Evolutionary conservation across 345 rosid genomes (phyloP).

Genomic region (Lumnitzera littorea): DNA sequence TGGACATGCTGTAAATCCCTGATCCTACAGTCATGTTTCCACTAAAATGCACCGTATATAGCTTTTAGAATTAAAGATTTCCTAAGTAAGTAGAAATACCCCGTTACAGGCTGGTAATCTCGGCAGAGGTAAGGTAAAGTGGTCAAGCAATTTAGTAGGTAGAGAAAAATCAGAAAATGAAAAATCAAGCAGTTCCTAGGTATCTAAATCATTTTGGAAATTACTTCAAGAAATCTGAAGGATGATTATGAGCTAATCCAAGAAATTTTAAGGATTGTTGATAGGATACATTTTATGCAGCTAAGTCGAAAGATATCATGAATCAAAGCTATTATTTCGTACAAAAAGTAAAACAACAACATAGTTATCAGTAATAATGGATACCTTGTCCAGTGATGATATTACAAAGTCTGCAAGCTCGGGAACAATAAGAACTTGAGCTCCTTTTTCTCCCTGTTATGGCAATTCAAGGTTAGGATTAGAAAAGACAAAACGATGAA

Average conservation of each 20-base stretch:
- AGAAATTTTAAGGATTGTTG: neutral
- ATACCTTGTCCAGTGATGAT: constrained; percentile 75
- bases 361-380: constrained; percentile 2
- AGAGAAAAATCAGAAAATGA: too few species aligned
- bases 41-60: too few species aligned
- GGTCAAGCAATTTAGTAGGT: too few species aligned
- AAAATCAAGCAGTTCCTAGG: too few species aligned
- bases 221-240: neutral
- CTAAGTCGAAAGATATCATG: neutral
- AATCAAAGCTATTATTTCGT: neutral
- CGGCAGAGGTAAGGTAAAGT: too few species aligned
- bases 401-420: constrained; percentile 77
- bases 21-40: neutral
- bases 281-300: neutral
- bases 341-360: neutral
- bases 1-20: neutral
- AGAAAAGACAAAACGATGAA: neutral
- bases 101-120: too few species aligned
- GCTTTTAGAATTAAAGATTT: too few species aligned
- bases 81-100: too few species aligned
- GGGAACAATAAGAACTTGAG: constrained; percentile 76
- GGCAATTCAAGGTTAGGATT: constrained; percentile 5
- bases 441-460: constrained; percentile 76
- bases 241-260: neutral
- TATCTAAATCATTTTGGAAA: too few species aligned